Evolutionary conservation across 805 yeast genomes (phyloP), one percentile per base, ranked within the genome.

Genomic region (Lipomyces sp.): DNA sequence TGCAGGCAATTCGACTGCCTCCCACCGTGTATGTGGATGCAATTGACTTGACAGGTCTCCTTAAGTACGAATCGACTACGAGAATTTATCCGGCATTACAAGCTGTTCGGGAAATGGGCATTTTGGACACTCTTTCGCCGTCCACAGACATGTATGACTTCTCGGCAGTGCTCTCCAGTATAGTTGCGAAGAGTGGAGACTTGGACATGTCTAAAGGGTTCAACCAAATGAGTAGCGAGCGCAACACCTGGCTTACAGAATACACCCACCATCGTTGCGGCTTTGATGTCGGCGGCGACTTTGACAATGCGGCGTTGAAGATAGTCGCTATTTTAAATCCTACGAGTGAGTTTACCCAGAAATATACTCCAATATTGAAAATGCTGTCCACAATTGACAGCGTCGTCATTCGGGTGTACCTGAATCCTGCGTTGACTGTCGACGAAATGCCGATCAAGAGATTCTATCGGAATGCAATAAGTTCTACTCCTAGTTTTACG

Each of bases 281-380:
- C 6, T 70, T 72, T 53, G 69, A 64, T 35, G 73, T 75, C 48
- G 74, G 72, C 13, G 76, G 75, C 8, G 70, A 71, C 6, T 69
- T 69, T 0, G 66, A 70, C 0, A 64, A 74, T 2, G 80, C 83
- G 39, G 76, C 77, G 18, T 74, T 92, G 29, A 89, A 89, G 67
- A 73, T 92, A 3, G 76, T 85, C 3, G 79, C 90, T 0, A 77
- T 90, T 0, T 73, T 90, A 51, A 92, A 95, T 75, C 98, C 98
- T 0, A 76, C 86, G 1, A 84, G 85, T 65, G 93, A 89, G 71
- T 72, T 79, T 15, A 84, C 96, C 0, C 98, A 91, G 73, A 85
- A 84, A 59, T 73, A 86, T 7, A 71, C 89, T 0, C 78, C 88
- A 0, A 74, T 89, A 18, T 67, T 78, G 24, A 66, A 71, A 29